A percentile compares a stretch with the other conserved stretches of the same genome.
These are phyloP conservation scores for Coemansia sp. DNA, from an alignment of 192 early-diverging fungal genomes.

Conservation along the genomic window DNA sequence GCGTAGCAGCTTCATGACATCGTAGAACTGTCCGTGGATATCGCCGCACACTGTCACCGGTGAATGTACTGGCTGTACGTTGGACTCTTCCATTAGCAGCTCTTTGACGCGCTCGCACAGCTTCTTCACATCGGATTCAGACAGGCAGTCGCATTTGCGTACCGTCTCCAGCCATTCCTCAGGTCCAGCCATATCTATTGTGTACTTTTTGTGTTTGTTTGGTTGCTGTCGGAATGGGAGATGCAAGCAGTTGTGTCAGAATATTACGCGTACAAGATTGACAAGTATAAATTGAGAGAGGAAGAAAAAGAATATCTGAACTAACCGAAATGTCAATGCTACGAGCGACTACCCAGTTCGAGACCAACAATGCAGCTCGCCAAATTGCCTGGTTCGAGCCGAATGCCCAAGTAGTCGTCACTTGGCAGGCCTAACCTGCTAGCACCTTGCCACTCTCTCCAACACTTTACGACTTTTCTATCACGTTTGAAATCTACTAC, in stretches of 20 bases:
- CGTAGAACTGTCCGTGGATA: slow-evolving; percentile 98
- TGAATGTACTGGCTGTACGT: slow-evolving; percentile 93
- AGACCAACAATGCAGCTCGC: too few relatives aligned
- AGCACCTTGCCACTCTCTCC: background rate
- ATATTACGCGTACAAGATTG: background rate
- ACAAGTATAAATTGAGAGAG: background rate
- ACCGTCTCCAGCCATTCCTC: slow-evolving; percentile 96
- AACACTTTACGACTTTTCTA: background rate
- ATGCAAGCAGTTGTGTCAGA: background rate
- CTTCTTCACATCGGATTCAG: slow-evolving; percentile 94
- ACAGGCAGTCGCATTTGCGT: slow-evolving; percentile 89
- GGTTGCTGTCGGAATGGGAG: background rate
- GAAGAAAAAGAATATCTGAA: too few relatives aligned
- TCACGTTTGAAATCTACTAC: background rate
- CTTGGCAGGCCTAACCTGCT: too few relatives aligned
- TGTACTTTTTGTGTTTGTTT: background rate
- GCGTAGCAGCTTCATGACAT: slow-evolving; percentile 91
- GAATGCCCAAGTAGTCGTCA: too few relatives aligned
- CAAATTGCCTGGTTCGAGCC: too few relatives aligned
- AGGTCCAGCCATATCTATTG: slow-evolving; percentile 60
- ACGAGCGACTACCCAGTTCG: too few relatives aligned
- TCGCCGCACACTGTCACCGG: slow-evolving; percentile 99
- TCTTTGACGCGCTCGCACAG: slow-evolving; percentile 99
- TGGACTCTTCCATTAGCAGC: slow-evolving; percentile 96
- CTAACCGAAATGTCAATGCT: too few relatives aligned